Conservation (phyloP, 225 moss, liverwort and hornwort genomes). For the Pseudoscleropodium purum region DNA sequence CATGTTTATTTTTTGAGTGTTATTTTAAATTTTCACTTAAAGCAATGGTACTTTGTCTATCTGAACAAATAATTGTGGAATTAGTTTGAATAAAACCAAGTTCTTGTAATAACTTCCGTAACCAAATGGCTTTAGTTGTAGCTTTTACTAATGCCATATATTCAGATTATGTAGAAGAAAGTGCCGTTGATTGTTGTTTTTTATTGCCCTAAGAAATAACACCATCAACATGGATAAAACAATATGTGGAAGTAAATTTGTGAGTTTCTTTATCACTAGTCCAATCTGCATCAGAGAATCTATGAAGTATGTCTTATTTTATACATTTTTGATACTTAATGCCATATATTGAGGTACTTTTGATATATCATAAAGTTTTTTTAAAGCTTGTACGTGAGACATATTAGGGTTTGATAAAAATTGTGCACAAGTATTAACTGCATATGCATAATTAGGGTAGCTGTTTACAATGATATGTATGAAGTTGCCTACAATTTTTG, state of each 20-base stretch:
- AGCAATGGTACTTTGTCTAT: background rate
- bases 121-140: background rate
- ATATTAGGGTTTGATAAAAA: no score
- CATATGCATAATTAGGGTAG: fast-evolving
- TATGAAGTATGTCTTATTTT: background rate
- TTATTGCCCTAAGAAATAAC: no score
- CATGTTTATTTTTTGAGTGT: background rate
- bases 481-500: no score
- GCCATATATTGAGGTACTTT: background rate
- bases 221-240: background rate
- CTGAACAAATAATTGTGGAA: background rate
- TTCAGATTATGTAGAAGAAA: no score
- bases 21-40: background rate
- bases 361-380: no score
- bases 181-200: no score
- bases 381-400: no score
- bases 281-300: background rate
- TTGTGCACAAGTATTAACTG: no score
- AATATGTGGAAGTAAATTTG: background rate
- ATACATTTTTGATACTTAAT: background rate
- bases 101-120: background rate
- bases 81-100: background rate
- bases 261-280: background rate
- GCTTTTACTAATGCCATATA: no score
- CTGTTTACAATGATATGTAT: background rate